Base-by-base conservation (phyloP, 148 eudicot genomes). In the Fagopyrum tataricum region DNA sequence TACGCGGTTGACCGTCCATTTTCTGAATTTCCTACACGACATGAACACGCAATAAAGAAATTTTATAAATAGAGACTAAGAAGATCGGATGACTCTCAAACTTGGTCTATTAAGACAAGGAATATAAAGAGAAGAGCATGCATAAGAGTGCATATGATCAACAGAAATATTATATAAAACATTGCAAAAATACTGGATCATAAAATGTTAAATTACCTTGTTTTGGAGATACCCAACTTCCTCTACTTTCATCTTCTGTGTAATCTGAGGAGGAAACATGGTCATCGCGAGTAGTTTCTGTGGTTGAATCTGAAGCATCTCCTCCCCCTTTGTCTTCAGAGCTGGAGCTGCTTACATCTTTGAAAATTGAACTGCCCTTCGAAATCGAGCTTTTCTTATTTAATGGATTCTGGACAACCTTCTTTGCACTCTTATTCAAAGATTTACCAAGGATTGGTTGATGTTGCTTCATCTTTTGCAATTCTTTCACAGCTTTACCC, bases 311-410 rank as follows among this genome's bases (percentile, higher is more conserved):
- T 4, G 20, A 64, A 37, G 31, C 43, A 14, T 39, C 69, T 64
- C 69, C 44, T 64, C 69, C 69, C 37, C 43, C 44, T 64, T 12
- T 39, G 7, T 6, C 20, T 64, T 64, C 69, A 64, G 69, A 37
- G 39, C 21, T 64, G 69, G 69, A 64, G 69, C 69, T 64, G 69
- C 69, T 64, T 64, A 31, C 69, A 15, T 64, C 69, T 64, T 64
- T 64, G 69, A 64, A 64, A 12, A 64, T 37, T 64, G 69, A 64
- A 64, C 69, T 64, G 43, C 43, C 14, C 44, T 64, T 64, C 4
- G 69, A 26, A 10, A 64, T 64, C 42, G 39, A 64, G 69, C 18
- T 37, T 31, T 64, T 64, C 44, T 64, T 64, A 5, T 64, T 64
- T 64, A 18, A 64, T 64, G 69, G 44, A 8, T 64, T 64, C 17